Conservation (phyloP, 2,329 filamentous ascomycete species). For the Cladophialophora chaetospira region DNA sequence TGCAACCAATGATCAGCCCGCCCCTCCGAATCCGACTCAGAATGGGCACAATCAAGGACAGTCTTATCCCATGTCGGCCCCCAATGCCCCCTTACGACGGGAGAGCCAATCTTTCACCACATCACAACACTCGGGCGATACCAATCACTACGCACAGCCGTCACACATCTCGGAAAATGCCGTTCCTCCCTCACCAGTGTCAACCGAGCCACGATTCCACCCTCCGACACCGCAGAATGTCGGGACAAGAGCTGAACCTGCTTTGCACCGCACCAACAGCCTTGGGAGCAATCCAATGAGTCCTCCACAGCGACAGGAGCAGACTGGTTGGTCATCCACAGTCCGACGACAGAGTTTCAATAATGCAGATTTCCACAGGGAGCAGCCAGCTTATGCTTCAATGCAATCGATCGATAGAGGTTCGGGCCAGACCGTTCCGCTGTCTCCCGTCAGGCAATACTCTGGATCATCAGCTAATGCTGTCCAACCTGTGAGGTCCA, state of each 20-base stretch:
- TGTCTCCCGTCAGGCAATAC: constrained; percentile 29
- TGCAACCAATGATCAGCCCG: constrained; percentile 21
- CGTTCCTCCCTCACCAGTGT: constrained; percentile 18
- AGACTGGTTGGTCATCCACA: constrained; percentile 35
- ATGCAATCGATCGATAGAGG: constrained; percentile 11
- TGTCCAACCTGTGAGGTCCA: constrained; percentile 24
- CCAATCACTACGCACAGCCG: constrained; percentile 14
- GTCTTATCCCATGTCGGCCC: constrained; percentile 41
- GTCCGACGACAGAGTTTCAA: constrained; percentile 34
- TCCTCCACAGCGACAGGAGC: constrained; percentile 35
- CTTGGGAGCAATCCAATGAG: constrained; percentile 36
- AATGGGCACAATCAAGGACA: constrained; percentile 27
- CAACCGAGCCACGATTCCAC: constrained; percentile 35
- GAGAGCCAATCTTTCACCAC: constrained; percentile 7
- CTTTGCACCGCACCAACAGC: constrained; percentile 35
- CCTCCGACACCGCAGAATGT: constrained; percentile 34
- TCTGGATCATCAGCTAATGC: constrained; percentile 26
- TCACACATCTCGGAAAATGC: constrained; percentile 15
- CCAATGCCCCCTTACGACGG: constrained; percentile 24
- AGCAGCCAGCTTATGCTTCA: constrained; percentile 13
- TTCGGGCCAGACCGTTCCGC: constrained; percentile 16
- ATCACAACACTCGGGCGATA: constrained; percentile 1
- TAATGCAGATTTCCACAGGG: constrained; percentile 18
- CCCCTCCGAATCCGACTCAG: constrained; percentile 22
- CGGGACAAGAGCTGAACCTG: constrained; percentile 33